A percentile compares a stretch with the other conserved stretches of the same genome.
phyloP scores from a whole-genome alignment of 1,284 basidiomycete species.

The Rhodotorula sp. region DNA sequence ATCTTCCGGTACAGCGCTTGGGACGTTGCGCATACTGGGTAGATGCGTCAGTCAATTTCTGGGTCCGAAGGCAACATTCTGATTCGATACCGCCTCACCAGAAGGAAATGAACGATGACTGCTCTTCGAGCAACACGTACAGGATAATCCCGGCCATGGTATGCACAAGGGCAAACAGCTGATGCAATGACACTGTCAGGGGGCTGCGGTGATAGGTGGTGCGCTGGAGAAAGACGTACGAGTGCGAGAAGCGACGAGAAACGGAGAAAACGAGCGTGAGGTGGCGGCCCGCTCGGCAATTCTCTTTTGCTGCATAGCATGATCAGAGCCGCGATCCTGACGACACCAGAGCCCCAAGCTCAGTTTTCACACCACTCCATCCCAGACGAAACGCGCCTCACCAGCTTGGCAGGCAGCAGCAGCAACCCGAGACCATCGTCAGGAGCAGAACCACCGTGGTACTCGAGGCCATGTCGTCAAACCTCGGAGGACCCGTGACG shows the following conservation, averaged over 20 bases:
- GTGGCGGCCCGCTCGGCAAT: conserved; percentile 36
- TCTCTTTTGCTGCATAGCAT: conserved; percentile 43
- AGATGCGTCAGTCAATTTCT: background rate
- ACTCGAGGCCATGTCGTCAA: conserved; percentile 2
- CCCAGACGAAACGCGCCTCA: background rate
- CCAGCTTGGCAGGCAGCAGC: conserved; percentile 13
- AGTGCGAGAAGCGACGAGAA: conserved; percentile 2
- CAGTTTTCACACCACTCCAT: background rate
- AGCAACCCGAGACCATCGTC: conserved; percentile 2
- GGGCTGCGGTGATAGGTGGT: background rate
- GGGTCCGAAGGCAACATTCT: background rate
- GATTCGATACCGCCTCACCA: conserved; percentile 5
- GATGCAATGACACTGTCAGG: background rate
- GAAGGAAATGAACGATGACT: conserved; percentile 24
- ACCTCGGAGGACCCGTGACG: conserved; percentile 21
- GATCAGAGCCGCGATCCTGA: conserved; percentile 6
- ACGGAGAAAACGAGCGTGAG: conserved; percentile 8
- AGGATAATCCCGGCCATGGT: conserved; percentile 15
- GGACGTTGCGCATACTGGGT: conserved; percentile 10
- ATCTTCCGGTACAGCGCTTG: background rate
- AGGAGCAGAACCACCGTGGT: conserved; percentile 16
- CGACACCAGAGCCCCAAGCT: fast-evolving
- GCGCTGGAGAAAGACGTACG: background rate
- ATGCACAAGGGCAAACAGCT: conserved; percentile 24
- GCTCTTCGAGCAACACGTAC: conserved; percentile 18